Evolutionary conservation across 805 yeast genomes (phyloP), one percentile per base, ranked within the genome.

Genomic region (Candida odintsovae): DNA sequence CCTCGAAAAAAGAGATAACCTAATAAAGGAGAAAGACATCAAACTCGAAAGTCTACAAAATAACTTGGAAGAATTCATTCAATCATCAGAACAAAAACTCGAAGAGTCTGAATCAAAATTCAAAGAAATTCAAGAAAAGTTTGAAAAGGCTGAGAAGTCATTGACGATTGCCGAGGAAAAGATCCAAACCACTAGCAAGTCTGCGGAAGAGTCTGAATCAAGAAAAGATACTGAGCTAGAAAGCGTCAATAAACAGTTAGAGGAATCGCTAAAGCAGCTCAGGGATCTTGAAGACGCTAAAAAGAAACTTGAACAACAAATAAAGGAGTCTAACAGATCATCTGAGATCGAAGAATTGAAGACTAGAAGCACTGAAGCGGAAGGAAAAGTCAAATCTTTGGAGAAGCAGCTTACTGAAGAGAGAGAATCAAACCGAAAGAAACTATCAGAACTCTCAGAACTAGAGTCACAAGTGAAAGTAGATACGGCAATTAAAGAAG

Each of bases 361-460:
- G 12, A 25, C 51, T 22, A 47, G 53, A 21, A 43, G 51, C 26
- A 44, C 52, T 38, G 55, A 52, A 37, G 44, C 55, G 15, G 33
- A 39, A 21, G 26, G 12, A 12, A 9, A 39, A n/a, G 18, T 18
- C 18, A 38, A 25, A 15, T 13, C 16, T 21, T 18, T 31, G 18
- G 19, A 26, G 41, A 35, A 36, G 19, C 43, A n/a, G 28, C 35
- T 23, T 3, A 33, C 13, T 3, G 43, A 40, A 37, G 18, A 26
- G 26, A 39, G 16, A 26, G n/a, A 39, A 16, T 25, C 33, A 25
- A 19, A n/a, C 18, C 29, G 16, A 11, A 21, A 40, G 31, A 18
- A 18, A 20, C 6, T 15, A 4, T 28, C 26, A 19, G 21, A 18
- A 20, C 6, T 15, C 2, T 28, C 26, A 19, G 21, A 28, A 15